Evolutionary conservation across 352 stramenopile species (phyloP).

Genomic region (Phytopythium chamaehyphon): DNA sequence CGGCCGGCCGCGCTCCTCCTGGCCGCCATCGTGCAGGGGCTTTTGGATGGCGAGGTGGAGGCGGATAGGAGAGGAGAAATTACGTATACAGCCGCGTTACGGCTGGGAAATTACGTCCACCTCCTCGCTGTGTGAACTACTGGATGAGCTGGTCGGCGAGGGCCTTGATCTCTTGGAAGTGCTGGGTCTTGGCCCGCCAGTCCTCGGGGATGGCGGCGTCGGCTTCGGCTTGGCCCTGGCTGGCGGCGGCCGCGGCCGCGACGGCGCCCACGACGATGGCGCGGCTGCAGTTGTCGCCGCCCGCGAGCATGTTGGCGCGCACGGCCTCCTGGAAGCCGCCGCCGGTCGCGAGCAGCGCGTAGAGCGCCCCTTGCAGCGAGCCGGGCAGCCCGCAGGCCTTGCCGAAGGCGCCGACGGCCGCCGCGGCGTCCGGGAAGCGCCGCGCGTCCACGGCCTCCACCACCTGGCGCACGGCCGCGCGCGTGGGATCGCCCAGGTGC

Average conservation of each 20-base stretch:
- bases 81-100: no score
- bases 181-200: conserved; percentile 8
- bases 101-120: no score
- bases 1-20: no score
- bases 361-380: conserved; percentile 51
- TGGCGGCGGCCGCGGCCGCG: conserved; percentile 18
- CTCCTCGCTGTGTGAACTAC: no score
- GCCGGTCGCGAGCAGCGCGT: conserved; percentile 43
- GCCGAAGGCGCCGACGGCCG: conserved; percentile 44
- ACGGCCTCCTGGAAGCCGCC: conserved; percentile 38
- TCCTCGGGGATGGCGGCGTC: not conserved
- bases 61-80: no score
- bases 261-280: conserved; percentile 59
- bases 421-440: conserved; percentile 35
- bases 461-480: conserved; percentile 33
- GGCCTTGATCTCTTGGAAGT: conserved; percentile 25
- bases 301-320: conserved; percentile 49
- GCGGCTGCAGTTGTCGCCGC: conserved; percentile 70
- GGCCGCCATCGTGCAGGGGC: no score
- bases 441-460: conserved; percentile 39
- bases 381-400: conserved; percentile 58
- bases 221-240: not conserved
- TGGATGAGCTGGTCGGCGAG: conserved; percentile 29
- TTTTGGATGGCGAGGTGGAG: no score
- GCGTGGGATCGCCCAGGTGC: conserved; percentile 28